phyloP scores from a whole-genome alignment of 257 asterid species.

The Lycium barbarum region DNA sequence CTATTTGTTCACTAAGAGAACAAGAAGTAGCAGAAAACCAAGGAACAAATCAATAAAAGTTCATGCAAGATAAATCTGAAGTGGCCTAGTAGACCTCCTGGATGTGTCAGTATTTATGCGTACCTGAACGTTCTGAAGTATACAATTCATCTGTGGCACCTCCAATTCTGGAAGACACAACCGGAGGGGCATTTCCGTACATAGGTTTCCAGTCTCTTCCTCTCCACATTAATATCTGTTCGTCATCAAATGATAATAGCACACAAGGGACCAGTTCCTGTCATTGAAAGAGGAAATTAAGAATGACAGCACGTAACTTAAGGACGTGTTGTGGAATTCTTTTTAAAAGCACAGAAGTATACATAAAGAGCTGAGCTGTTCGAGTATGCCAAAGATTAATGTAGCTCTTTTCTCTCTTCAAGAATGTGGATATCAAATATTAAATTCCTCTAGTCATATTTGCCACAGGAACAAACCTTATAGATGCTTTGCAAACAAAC shows the following conservation, averaged over 20 bases:
- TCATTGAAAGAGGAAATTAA: constrained; percentile 31
- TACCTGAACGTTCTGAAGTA: constrained; percentile 67
- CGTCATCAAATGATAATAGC: constrained; percentile 84
- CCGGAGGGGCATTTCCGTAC: constrained; percentile 49
- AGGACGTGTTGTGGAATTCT: background rate
- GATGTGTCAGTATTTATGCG: background rate
- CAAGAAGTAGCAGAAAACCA: background rate
- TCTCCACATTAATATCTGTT: constrained; percentile 93
- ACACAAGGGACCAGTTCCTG: constrained; percentile 98
- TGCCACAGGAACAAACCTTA: background rate
- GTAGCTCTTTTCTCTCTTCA: background rate
- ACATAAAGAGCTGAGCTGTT: background rate
- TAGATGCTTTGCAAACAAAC: background rate
- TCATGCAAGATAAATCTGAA: background rate
- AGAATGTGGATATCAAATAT: background rate
- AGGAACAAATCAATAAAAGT: background rate
- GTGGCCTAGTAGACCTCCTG: constrained; percentile 8
- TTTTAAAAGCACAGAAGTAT: background rate
- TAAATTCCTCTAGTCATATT: background rate
- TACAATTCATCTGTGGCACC: constrained; percentile 38
- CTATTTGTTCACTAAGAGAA: background rate
- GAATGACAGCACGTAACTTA: background rate
- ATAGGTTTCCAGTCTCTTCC: constrained; percentile 89
- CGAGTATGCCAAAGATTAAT: background rate
- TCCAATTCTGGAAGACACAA: constrained; percentile 34